A percentile compares a stretch with the other conserved stretches of the same genome.
phyloP scores from a whole-genome alignment of 148 eudicot genomes.

The Silene conica region DNA sequence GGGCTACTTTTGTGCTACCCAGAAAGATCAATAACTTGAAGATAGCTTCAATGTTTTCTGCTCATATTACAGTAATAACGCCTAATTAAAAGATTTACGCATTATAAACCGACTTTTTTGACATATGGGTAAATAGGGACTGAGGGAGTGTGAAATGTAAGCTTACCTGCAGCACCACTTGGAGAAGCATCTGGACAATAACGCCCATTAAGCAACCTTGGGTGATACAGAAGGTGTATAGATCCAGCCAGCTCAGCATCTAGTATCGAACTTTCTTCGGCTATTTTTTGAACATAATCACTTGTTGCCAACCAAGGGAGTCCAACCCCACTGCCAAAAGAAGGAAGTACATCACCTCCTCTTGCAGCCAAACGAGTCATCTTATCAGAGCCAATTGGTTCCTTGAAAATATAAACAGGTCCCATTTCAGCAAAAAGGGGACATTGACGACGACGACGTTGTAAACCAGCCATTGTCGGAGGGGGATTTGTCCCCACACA shows the following conservation, averaged over 20 bases:
- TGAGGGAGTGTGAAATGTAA: conserved; percentile 7
- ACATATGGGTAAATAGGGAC: background rate
- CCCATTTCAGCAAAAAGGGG: conserved; percentile 99
- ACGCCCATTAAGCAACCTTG: conserved; percentile 84
- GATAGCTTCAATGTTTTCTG: background rate
- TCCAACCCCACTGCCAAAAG: conserved; percentile 88
- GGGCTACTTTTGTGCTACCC: background rate
- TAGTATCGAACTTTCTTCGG: conserved; percentile 73
- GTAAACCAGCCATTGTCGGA: conserved; percentile 96
- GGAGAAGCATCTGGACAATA: conserved; percentile 99
- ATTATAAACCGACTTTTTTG: background rate
- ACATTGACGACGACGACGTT: conserved; percentile 97
- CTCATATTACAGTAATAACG: background rate
- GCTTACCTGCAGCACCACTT: conserved; percentile 86
- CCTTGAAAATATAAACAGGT: conserved; percentile 91
- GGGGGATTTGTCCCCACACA: conserved; percentile 98
- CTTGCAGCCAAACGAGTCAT: conserved; percentile 92
- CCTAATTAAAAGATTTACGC: background rate
- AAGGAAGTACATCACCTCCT: conserved; percentile 93
- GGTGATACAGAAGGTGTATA: conserved; percentile 94
- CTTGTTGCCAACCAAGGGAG: conserved; percentile 85
- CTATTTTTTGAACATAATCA: conserved; percentile 59
- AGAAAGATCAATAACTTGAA: background rate
- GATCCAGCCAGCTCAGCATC: conserved; percentile 84
- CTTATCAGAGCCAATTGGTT: conserved; percentile 81